phyloP scores from a whole-genome alignment of 176 grass and related monocot species.

The Metroxylon sagu region DNA sequence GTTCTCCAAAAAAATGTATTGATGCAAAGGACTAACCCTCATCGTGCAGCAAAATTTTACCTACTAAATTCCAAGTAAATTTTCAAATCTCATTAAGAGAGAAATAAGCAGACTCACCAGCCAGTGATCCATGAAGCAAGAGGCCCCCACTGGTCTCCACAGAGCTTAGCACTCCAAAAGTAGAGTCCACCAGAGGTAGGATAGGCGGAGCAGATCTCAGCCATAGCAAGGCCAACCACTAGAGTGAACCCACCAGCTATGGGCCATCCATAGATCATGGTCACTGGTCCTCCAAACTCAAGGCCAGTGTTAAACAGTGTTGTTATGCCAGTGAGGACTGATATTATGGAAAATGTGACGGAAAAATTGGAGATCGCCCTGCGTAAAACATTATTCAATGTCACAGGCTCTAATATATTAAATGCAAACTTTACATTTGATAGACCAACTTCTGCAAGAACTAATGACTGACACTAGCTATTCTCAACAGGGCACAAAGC shows the following conservation, averaged over 20 bases:
- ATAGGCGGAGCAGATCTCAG: slow-evolving; percentile 25
- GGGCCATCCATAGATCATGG: slow-evolving; percentile 21
- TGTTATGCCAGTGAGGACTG: slow-evolving; percentile 15
- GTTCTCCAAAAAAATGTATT: too few relatives aligned
- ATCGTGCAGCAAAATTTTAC: too few relatives aligned
- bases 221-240: slow-evolving; percentile 11
- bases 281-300: slow-evolving; percentile 10
- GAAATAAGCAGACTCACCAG: slow-evolving; percentile 3
- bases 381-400: too few relatives aligned
- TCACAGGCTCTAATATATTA: too few relatives aligned
- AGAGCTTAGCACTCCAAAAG: slow-evolving; percentile 22
- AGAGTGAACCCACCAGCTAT: slow-evolving; percentile 3
- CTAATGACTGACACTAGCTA: too few relatives aligned
- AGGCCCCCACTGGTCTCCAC: slow-evolving; percentile 1
- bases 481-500: too few relatives aligned
- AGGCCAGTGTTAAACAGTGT: slow-evolving; percentile 19
- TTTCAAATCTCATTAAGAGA: too few relatives aligned
- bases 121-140: slow-evolving; percentile 24
- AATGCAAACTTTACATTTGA: too few relatives aligned
- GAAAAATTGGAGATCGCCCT: slow-evolving; percentile 17
- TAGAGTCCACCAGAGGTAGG: slow-evolving; percentile 20
- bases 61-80: too few relatives aligned
- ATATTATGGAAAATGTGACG: slow-evolving; percentile 10
- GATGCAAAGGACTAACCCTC: too few relatives aligned
- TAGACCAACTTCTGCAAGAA: too few relatives aligned